These are phyloP conservation scores for Fusarium nodosum DNA, from an alignment of 2,329 filamentous ascomycete genomes.

Conservation along the genomic window DNA sequence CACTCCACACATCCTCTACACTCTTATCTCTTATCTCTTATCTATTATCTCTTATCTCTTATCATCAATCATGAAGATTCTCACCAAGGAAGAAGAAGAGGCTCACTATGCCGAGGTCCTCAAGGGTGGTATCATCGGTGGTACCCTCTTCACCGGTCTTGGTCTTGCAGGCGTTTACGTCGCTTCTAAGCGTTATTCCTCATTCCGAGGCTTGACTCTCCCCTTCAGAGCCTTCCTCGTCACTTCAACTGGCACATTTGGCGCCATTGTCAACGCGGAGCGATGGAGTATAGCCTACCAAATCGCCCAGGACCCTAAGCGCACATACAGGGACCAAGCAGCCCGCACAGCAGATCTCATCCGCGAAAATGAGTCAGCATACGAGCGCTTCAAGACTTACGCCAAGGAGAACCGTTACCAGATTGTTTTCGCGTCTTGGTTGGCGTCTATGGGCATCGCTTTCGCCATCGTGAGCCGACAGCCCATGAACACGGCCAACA, in stretches of 20 bases:
- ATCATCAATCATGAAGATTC: conserved; percentile 82
- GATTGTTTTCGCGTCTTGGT: conserved; percentile 87
- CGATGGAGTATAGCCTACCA: conserved; percentile 76
- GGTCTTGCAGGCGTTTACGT: conserved; percentile 76
- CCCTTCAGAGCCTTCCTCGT: conserved; percentile 94
- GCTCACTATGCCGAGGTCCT: conserved; percentile 87
- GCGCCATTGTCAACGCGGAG: conserved; percentile 90
- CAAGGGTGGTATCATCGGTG: conserved; percentile 82
- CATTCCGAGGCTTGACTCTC: conserved; percentile 84
- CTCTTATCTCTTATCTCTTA: neutral
- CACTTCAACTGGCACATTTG: conserved; percentile 84
- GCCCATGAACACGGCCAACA: conserved; percentile 80
- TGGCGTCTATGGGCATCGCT: conserved; percentile 83
- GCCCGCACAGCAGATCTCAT: conserved; percentile 68
- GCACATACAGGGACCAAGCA: conserved; percentile 74
- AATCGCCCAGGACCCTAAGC: conserved; percentile 74
- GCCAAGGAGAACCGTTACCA: conserved; percentile 85
- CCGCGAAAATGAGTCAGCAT: conserved; percentile 67
- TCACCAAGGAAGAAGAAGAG: conserved; percentile 92
- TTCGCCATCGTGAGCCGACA: conserved; percentile 83
- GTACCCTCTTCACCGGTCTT: conserved; percentile 73
- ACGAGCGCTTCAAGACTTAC: conserved; percentile 77
- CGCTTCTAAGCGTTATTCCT: conserved; percentile 78
- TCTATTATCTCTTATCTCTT: conserved; percentile 6
- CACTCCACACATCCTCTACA: conserved; percentile 12